Evolutionary conservation across 306 rosid genomes (phyloP).

Genomic region (Crataegus laevigata): DNA sequence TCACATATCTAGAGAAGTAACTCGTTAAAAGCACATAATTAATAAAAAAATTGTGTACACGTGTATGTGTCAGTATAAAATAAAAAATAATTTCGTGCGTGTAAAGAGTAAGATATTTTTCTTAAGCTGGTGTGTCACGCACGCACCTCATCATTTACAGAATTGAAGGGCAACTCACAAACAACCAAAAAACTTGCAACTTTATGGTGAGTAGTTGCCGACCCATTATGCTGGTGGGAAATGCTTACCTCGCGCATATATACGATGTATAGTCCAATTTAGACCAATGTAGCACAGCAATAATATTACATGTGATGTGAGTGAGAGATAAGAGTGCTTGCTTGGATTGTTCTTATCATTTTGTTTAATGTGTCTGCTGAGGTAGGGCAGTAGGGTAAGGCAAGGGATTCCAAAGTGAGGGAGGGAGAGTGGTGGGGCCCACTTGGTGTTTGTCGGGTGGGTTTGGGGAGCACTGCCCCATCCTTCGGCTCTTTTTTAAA

Average conservation of each 20-base stretch:
- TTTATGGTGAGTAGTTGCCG: conserved; percentile 26
- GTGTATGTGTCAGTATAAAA: too few species aligned
- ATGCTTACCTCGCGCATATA: conserved; percentile 30
- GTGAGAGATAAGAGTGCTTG: background rate
- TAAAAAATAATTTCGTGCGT: background rate
- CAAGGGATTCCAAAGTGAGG: conserved; percentile 37
- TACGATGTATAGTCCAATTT: background rate
- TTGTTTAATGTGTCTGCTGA: conserved; percentile 3
- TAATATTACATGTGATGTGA: conserved; percentile 30
- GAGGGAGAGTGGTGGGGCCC: conserved; percentile 64
- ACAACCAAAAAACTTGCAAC: background rate
- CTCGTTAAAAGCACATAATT: too few species aligned
- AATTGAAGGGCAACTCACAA: conserved; percentile 16
- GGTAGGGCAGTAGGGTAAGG: background rate
- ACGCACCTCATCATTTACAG: conserved; percentile 18
- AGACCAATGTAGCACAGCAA: background rate
- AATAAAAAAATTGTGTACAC: background rate
- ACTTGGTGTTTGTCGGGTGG: conserved; percentile 39
- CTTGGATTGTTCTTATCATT: conserved; percentile 17
- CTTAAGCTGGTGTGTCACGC: background rate
- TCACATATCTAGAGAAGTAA: background rate
- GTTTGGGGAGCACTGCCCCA: conserved; percentile 75
- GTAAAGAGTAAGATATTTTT: background rate
- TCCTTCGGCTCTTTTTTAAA: conserved; percentile 41
- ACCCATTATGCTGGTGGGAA: conserved; percentile 51